Percentiles rank a stretch among this genome's conserved stretches.
Conservation (phyloP, 345 rosid species). For the Arabis alpina region DNA sequence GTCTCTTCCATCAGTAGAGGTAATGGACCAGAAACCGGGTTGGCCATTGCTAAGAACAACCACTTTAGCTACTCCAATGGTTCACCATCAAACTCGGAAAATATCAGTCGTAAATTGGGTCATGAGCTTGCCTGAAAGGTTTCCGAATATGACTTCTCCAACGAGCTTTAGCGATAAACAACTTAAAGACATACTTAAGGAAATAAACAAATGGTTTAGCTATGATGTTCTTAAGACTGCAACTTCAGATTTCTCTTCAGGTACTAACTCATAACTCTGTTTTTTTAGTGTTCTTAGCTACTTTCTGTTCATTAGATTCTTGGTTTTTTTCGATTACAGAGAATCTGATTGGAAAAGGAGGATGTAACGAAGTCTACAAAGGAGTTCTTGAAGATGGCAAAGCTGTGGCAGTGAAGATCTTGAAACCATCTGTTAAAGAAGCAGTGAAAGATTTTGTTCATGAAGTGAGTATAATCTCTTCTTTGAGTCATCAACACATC, state of each 20-base stretch:
- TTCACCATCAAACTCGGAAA: slow-evolving; percentile 45
- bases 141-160: slow-evolving; percentile 38
- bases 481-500: slow-evolving; percentile 64
- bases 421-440: slow-evolving; percentile 63
- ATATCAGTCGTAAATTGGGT: slow-evolving; percentile 87
- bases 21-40: slow-evolving; percentile 66
- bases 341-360: slow-evolving; percentile 83
- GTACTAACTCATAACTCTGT: slow-evolving; percentile 42
- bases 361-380: slow-evolving; percentile 73
- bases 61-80: slow-evolving; percentile 47
- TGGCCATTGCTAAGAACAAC: slow-evolving; percentile 79
- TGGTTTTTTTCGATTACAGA: slow-evolving; percentile 45
- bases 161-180: slow-evolving; percentile 38
- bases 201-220: slow-evolving; percentile 57
- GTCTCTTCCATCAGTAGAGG: slow-evolving; percentile 52
- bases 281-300: not conserved
- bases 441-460: slow-evolving; percentile 68
- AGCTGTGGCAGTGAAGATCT: slow-evolving; percentile 72
- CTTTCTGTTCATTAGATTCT: slow-evolving; percentile 15
- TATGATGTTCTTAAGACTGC: slow-evolving; percentile 63
- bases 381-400: slow-evolving; percentile 77
- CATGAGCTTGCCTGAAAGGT: slow-evolving; percentile 78
- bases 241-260: slow-evolving; percentile 75
- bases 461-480: slow-evolving; percentile 77
- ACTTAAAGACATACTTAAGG: slow-evolving; percentile 48